Evolutionary conservation across 2,329 filamentous ascomycete species (phyloP), one percentile per base, ranked within the genome.

Genomic region (Endoconidiophora laricicola): DNA sequence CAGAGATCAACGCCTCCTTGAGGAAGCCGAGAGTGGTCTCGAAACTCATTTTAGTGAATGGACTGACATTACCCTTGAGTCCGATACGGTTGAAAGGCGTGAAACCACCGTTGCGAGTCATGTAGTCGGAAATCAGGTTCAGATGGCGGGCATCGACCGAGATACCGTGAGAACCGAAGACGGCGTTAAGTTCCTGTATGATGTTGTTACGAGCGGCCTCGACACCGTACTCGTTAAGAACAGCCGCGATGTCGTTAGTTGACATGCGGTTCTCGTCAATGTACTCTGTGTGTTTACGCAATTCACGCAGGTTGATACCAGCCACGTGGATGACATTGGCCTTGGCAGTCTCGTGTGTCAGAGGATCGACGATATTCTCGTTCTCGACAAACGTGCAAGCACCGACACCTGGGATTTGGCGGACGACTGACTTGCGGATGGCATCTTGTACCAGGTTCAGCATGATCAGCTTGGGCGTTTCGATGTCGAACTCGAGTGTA

Each of bases 41-140:
- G 68, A 96, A 98, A 64, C 86, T 94, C 90, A 96, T 96, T 74
- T 96, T 96, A 66, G 91, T 90, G 58, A 98, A 90, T 0, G 91
- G 87, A 57, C 81, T 88, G 24, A 90, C 81, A 60, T 86, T 88
- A 56, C 84, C 80, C 61, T 79, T 80, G 54, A 98, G 70, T 1
- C 90, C 91, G 61, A 85, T 93, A 45, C 91, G 83, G 66, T 86
- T 94, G 69, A 98, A 98, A 1, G 91, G 81, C 44, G 80, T 83
- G 68, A 93, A 98, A 1, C 78, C 80, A 56, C 91, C 91, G 53
- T 80, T 81, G 48, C 90, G 77, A n/a, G 91, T 98, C 91, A 98
- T 98, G 64, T 86, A 86, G 64, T 98, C 91, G 44, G 84, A 90
- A 58, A 98, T 96, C 57, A 98, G 74, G 66, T 91, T 95, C 57